phyloP scores from a whole-genome alignment of 163 green algal species.

The Volvox carteri region DNA sequence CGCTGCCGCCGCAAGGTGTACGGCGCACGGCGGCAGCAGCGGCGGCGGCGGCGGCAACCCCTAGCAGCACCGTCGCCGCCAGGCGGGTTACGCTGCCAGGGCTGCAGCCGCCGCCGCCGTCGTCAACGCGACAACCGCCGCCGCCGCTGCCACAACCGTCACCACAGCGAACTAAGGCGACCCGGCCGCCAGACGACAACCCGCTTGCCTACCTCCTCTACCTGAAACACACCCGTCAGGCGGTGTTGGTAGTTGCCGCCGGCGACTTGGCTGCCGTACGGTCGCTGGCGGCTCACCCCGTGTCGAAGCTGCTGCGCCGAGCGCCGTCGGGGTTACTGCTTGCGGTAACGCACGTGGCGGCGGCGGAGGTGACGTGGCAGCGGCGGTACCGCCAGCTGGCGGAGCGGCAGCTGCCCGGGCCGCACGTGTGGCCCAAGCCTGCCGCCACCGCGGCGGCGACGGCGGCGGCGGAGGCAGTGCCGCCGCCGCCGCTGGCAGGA shows the following conservation, averaged over 20 bases:
- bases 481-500: background rate
- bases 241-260: background rate
- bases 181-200: background rate
- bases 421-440: constrained; percentile 17
- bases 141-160: too few relatives aligned
- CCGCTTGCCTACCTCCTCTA: constrained; percentile 29
- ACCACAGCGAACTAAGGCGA: too few relatives aligned
- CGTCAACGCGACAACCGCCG: too few relatives aligned
- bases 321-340: constrained; percentile 24
- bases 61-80: too few relatives aligned
- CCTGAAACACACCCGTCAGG: constrained; percentile 28
- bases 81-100: too few relatives aligned
- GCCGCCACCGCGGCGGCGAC: background rate
- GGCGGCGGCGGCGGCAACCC: background rate
- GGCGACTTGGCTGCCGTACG: background rate
- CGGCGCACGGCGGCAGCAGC: background rate
- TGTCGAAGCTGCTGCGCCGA: constrained; percentile 2
- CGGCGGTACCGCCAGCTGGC: background rate
- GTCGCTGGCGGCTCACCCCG: constrained; percentile 25
- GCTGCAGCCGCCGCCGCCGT: too few relatives aligned
- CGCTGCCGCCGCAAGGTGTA: too few relatives aligned
- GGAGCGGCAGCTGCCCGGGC: background rate
- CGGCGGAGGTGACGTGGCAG: background rate
- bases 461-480: background rate
- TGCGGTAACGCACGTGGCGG: constrained; percentile 5